Conservation (phyloP, 495 filamentous ascomycete species). For the Aspergillus steynii region DNA sequence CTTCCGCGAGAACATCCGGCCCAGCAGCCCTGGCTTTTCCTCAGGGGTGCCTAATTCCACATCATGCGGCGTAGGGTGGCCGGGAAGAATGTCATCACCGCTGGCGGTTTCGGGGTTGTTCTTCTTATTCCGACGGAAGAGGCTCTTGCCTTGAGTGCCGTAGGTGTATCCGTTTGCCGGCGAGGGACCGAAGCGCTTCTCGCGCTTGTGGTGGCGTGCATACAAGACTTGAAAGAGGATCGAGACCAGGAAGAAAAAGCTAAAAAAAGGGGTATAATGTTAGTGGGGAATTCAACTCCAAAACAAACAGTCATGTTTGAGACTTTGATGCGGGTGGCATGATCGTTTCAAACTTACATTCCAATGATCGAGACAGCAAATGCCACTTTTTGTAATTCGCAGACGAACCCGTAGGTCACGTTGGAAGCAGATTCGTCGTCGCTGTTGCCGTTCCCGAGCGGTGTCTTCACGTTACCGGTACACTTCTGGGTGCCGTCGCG, state of each 20-base stretch:
- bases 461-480: slow-evolving; percentile 62
- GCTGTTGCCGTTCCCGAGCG: slow-evolving; percentile 62
- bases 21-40: slow-evolving; percentile 27
- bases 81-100: slow-evolving; percentile 34
- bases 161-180: slow-evolving; percentile 78
- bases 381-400: slow-evolving; percentile 67
- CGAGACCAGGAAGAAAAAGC: slow-evolving; percentile 68
- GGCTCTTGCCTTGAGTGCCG: slow-evolving; percentile 54
- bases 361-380: slow-evolving; percentile 78
- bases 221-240: slow-evolving; percentile 63
- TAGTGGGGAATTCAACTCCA: neutral
- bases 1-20: slow-evolving; percentile 22
- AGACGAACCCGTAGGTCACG: slow-evolving; percentile 55
- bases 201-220: slow-evolving; percentile 69
- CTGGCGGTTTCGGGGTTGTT: slow-evolving; percentile 34
- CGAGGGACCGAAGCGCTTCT: slow-evolving; percentile 76
- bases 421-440: slow-evolving; percentile 34
- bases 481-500: slow-evolving; percentile 64
- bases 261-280: slow-evolving; percentile 24
- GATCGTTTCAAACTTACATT: slow-evolving; percentile 57
- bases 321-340: neutral
- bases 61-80: slow-evolving; percentile 38
- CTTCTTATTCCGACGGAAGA: slow-evolving; percentile 55
- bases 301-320: neutral
- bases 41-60: slow-evolving; percentile 33